Conservation (phyloP, 31 red algal genomes). For the Porphyra umbilicalis region DNA sequence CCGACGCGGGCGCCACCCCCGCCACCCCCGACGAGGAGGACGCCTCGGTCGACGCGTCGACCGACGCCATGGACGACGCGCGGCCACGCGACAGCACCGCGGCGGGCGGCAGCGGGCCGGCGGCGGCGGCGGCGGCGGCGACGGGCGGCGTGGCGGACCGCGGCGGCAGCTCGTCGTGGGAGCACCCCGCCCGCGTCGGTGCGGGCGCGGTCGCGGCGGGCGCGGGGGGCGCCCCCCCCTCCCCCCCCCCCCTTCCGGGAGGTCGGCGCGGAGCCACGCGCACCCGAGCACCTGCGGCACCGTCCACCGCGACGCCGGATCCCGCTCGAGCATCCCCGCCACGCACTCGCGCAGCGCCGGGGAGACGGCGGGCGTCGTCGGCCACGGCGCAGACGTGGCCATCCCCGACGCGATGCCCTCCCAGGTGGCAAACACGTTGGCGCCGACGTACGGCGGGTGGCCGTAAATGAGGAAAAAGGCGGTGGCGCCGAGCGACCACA, state of each 20-base stretch:
- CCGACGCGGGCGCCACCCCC: background rate
- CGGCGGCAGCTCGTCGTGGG: background rate
- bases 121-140: background rate
- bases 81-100: no score
- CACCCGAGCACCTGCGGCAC: background rate
- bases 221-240: background rate
- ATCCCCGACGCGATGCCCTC: background rate
- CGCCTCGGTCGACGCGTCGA: background rate
- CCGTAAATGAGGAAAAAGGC: background rate
- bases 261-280: background rate
- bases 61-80: no score
- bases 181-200: no score
- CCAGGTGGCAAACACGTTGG: background rate
- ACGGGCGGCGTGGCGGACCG: background rate
- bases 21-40: background rate
- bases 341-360: background rate
- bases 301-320: background rate
- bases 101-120: background rate
- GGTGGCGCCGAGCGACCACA: constrained; percentile 5
- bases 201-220: background rate
- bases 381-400: background rate
- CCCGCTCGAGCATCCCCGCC: background rate
- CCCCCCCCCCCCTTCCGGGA: background rate
- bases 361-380: background rate
- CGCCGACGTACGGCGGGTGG: background rate